Evolutionary conservation across 495 filamentous ascomycete species (phyloP).

Genomic region (Penicillium cinerascens): DNA sequence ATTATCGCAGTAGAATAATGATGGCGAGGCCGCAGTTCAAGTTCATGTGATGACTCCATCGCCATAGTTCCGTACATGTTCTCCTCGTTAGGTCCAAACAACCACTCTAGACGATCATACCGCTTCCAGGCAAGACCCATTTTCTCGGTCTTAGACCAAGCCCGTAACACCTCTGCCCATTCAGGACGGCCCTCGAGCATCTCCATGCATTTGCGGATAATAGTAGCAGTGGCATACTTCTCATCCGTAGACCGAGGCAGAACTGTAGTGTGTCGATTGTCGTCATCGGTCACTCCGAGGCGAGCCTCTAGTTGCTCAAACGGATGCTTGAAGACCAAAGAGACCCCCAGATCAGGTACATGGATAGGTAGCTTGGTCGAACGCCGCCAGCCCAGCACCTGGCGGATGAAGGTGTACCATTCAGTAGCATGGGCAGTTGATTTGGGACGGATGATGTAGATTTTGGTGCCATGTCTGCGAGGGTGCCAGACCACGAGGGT

Average conservation of each 20-base stretch:
- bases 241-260: constrained; percentile 49
- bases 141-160: constrained; percentile 58
- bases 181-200: constrained; percentile 57
- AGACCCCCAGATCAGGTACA: constrained; percentile 66
- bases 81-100: constrained; percentile 65
- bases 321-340: constrained; percentile 58
- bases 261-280: constrained; percentile 37
- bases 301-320: constrained; percentile 54
- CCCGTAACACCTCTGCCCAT: constrained; percentile 59
- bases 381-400: constrained; percentile 57
- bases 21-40: constrained; percentile 66
- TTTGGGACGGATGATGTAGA: constrained; percentile 65
- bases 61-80: constrained; percentile 73
- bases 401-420: constrained; percentile 71
- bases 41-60: constrained; percentile 70
- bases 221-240: constrained; percentile 50
- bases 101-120: constrained; percentile 74
- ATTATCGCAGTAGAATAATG: constrained; percentile 62
- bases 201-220: constrained; percentile 56
- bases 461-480: constrained; percentile 53
- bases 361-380: constrained; percentile 59
- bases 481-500: constrained; percentile 66
- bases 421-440: constrained; percentile 64
- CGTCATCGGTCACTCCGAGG: constrained; percentile 34
- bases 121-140: constrained; percentile 75